Conservation (phyloP, 1,139 yeast genomes). For the Debaryomycetaceae sp. region DNA sequence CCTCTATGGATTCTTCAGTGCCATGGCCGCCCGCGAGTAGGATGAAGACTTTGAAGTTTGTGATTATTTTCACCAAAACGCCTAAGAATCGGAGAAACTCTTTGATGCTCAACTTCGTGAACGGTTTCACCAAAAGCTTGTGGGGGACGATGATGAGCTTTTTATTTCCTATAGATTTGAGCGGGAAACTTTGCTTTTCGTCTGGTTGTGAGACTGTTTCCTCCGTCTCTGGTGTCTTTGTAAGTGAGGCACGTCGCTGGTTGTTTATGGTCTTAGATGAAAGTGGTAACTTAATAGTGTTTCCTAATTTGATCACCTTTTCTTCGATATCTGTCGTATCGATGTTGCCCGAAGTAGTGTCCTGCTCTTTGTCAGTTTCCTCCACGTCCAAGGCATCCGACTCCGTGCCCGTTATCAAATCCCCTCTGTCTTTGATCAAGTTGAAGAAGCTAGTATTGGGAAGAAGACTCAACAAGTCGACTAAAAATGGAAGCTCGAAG, state of each 20-base stretch:
- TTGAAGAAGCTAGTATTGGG: constrained; percentile 37
- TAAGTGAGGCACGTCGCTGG: constrained; percentile 23
- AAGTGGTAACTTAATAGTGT: constrained; percentile 35
- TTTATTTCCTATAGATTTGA: constrained; percentile 11
- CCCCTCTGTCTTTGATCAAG: constrained; percentile 33
- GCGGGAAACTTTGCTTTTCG: constrained; percentile 3
- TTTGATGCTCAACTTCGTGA: constrained; percentile 34
- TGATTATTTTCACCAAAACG: constrained; percentile 34
- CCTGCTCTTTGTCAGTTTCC: constrained; percentile 11
- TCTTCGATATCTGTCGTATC: constrained; percentile 10
- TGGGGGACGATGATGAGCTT: constrained; percentile 42
- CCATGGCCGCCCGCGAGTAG: constrained; percentile 7
- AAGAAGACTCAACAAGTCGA: constrained; percentile 23
- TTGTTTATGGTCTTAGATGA: constrained; percentile 42
- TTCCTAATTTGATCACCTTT: constrained; percentile 35
- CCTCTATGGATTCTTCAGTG: constrained; percentile 8
- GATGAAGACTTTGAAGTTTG: constrained; percentile 34
- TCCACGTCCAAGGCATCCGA: constrained; percentile 11
- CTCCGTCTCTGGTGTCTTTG: constrained; percentile 1
- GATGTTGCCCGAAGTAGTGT: not conserved
- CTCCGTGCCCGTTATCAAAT: constrained; percentile 21
- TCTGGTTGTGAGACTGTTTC: not conserved
- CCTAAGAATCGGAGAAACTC: constrained; percentile 39
- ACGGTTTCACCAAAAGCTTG: constrained; percentile 40
- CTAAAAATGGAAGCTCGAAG: constrained; percentile 31